Evolutionary conservation across 257 asterid species (phyloP).

Genomic region (Solanum lycopersicoides): DNA sequence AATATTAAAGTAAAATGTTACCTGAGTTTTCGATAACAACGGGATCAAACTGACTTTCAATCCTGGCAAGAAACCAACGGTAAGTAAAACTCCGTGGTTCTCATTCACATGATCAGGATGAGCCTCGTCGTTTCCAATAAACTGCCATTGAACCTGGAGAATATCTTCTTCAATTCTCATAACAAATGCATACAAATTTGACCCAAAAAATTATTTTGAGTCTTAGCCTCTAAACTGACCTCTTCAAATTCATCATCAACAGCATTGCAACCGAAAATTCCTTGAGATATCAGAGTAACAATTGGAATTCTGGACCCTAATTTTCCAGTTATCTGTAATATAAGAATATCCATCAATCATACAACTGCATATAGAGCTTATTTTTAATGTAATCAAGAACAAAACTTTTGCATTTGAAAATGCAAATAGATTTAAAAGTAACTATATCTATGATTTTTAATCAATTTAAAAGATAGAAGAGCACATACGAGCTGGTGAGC

Average conservation of each 20-base stretch:
- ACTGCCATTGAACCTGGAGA: slow-evolving; percentile 59
- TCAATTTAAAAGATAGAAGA: neutral
- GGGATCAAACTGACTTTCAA: slow-evolving; percentile 48
- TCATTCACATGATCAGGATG: slow-evolving; percentile 1
- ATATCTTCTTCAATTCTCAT: neutral
- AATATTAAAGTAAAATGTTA: neutral
- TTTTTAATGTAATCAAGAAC: neutral
- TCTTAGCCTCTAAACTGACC: slow-evolving; percentile 19
- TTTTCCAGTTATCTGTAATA: slow-evolving; percentile 43
- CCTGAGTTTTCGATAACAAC: neutral
- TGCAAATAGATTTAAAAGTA: neutral
- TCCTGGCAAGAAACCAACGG: slow-evolving; percentile 68
- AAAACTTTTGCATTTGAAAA: neutral
- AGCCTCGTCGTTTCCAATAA: slow-evolving; percentile 22
- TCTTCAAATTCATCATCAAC: slow-evolving; percentile 41
- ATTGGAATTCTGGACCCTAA: slow-evolving; percentile 48
- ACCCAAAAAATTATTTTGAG: neutral
- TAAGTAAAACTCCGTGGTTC: slow-evolving; percentile 40
- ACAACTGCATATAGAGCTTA: neutral
- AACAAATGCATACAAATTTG: neutral
- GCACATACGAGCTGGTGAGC: slow-evolving; percentile 41
- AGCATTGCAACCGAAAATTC: slow-evolving; percentile 58
- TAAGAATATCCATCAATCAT: neutral
- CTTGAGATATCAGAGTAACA: slow-evolving; percentile 40
- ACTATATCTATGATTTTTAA: neutral